Conservation (phyloP, 2,329 filamentous ascomycete species). For the Neofusicoccum sp. region DNA sequence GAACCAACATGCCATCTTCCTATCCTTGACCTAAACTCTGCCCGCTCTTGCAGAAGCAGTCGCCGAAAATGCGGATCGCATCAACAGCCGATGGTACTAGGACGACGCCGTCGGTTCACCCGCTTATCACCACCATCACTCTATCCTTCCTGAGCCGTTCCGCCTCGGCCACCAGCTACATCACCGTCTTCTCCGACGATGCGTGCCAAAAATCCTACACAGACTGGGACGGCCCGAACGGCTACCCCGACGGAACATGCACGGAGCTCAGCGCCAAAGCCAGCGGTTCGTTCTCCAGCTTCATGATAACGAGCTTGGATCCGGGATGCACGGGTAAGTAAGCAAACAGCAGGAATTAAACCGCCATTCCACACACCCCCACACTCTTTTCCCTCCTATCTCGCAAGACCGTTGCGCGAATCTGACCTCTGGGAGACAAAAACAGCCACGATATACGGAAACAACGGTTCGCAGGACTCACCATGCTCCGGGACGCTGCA, state of each 20-base stretch:
- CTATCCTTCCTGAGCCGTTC: background rate
- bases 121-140: no score
- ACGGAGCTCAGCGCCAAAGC: background rate
- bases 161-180: background rate
- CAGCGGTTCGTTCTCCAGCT: constrained; percentile 6
- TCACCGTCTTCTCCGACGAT: constrained; percentile 11
- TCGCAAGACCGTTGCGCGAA: background rate
- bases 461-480: background rate
- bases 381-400: no score
- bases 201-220: constrained; percentile 11
- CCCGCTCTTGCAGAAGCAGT: no score
- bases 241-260: constrained; percentile 13
- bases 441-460: constrained; percentile 18
- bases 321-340: constrained; percentile 4
- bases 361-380: no score
- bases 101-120: no score
- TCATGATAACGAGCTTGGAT: constrained; percentile 7
- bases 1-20: no score
- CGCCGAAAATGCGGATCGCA: no score
- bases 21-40: no score
- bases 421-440: background rate
- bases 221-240: constrained; percentile 5
- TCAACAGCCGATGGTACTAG: no score
- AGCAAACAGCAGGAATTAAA: background rate
- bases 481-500: constrained; percentile 5